Percentiles rank a stretch among this genome's conserved stretches.
Conservation (phyloP, 371 early-diverging fungal species). For the Rhizomucor miehei region DNA sequence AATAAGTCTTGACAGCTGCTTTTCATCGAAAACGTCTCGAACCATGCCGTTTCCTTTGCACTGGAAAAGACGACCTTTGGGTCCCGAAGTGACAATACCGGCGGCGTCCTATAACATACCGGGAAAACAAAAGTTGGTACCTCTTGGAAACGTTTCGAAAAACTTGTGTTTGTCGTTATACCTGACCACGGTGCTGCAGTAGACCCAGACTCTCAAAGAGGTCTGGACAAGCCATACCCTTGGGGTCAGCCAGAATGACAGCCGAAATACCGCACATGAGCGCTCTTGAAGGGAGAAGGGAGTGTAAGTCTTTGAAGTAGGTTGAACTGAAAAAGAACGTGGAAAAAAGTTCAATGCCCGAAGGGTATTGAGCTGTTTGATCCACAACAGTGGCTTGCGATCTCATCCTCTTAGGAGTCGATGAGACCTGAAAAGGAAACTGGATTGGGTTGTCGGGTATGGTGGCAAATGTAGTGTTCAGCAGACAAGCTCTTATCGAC, state of each 20-base stretch:
- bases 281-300: constrained; percentile 8
- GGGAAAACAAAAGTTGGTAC: not conserved
- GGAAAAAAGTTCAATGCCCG: not conserved
- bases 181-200: constrained; percentile 98
- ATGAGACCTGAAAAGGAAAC: too few relatives aligned
- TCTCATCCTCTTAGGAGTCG: too few relatives aligned
- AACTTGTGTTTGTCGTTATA: constrained; percentile 28
- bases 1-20: constrained; percentile 69
- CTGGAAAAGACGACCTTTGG: constrained; percentile 93
- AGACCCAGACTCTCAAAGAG: constrained; percentile 91
- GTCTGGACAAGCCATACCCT: constrained; percentile 75
- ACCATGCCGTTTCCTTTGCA: constrained; percentile 98
- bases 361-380: not conserved
- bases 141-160: constrained; percentile 1
- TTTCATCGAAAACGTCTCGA: constrained; percentile 87
- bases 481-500: too few relatives aligned
- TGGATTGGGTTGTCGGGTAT: too few relatives aligned
- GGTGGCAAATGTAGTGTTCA: too few relatives aligned
- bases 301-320: too few relatives aligned
- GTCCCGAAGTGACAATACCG: constrained; percentile 96
- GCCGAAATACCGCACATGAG: constrained; percentile 94
- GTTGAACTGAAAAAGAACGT: constrained; percentile 1
- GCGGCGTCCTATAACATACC: constrained; percentile 97
- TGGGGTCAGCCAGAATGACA: constrained; percentile 78
- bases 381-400: not conserved